phyloP scores from a whole-genome alignment of 495 filamentous ascomycete genomes.

The Lentithecium fluviatile region DNA sequence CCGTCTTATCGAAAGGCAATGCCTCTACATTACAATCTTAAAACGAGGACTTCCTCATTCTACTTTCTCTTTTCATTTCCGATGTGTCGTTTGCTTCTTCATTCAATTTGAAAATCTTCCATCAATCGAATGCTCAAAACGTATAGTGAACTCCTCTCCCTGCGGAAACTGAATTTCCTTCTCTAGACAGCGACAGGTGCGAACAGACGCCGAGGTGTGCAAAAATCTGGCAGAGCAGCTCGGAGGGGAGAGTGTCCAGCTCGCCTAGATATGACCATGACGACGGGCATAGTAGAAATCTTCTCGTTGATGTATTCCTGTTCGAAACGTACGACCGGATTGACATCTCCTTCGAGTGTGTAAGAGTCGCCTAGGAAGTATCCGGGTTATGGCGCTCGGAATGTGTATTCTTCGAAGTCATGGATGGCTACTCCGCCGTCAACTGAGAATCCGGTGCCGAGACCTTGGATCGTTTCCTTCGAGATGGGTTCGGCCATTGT shows the following conservation, averaged over 20 bases:
- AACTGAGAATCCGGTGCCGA: constrained; percentile 4
- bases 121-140: too few relatives aligned
- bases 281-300: too few relatives aligned
- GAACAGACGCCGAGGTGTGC: constrained; percentile 2
- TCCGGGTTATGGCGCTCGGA: constrained; percentile 7
- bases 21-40: too few relatives aligned
- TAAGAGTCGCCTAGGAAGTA: constrained; percentile 1
- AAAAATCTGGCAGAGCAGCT: constrained; percentile 8
- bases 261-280: background rate
- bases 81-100: too few relatives aligned
- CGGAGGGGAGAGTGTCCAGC: constrained; percentile 3
- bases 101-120: too few relatives aligned
- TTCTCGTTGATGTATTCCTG: too few relatives aligned
- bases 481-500: background rate
- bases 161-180: constrained; percentile 8
- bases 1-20: too few relatives aligned
- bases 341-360: background rate
- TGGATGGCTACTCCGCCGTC: background rate
- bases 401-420: constrained; percentile 11
- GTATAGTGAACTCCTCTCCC: too few relatives aligned
- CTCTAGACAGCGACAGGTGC: constrained; percentile 5
- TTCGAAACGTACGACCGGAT: too few relatives aligned
- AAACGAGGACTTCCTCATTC: too few relatives aligned
- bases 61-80: too few relatives aligned
- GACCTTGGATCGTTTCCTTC: constrained; percentile 4